phyloP scores from a whole-genome alignment of 2,329 filamentous ascomycete genomes.

The Talaromyces albobiverticillius region DNA sequence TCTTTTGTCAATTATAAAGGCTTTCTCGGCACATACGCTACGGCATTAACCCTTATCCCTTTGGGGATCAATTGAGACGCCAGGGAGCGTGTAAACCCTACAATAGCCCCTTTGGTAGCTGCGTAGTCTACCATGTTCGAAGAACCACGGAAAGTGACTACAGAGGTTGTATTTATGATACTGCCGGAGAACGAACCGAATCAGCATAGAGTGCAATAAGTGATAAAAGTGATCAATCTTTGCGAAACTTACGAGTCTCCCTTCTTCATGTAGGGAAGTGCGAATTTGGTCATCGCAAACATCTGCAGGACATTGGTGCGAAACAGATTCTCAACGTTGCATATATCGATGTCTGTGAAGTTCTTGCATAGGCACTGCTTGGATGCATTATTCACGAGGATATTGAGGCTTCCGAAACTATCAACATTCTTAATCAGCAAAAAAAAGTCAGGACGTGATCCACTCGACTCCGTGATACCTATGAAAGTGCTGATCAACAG shows the following conservation, averaged over 20 bases:
- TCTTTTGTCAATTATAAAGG: background rate
- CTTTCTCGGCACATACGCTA: conserved; percentile 31
- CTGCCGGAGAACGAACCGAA: conserved; percentile 22
- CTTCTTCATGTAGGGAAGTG: conserved; percentile 54
- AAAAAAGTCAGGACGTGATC: background rate
- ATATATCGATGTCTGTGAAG: conserved; percentile 54
- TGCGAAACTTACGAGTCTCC: conserved; percentile 43
- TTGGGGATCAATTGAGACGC: conserved; percentile 53
- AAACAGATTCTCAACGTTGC: conserved; percentile 56
- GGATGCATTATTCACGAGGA: conserved; percentile 60
- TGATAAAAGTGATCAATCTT: background rate
- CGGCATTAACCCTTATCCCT: conserved; percentile 56
- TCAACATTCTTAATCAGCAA: background rate
- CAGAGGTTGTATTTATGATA: conserved; percentile 58
- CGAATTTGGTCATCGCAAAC: conserved; percentile 59
- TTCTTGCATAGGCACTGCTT: conserved; percentile 56
- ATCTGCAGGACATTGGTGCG: conserved; percentile 57
- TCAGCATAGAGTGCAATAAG: background rate
- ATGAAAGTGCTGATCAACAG: conserved; percentile 54
- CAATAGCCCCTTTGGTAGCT: conserved; percentile 58
- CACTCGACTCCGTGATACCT: conserved; percentile 33
- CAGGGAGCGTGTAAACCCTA: conserved; percentile 54
- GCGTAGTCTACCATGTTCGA: conserved; percentile 53
- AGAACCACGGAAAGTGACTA: conserved; percentile 55
- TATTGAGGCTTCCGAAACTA: conserved; percentile 43